Evolutionary conservation across 1,284 basidiomycete species (phyloP).

Genomic region (Sanghuangporus baumii): DNA sequence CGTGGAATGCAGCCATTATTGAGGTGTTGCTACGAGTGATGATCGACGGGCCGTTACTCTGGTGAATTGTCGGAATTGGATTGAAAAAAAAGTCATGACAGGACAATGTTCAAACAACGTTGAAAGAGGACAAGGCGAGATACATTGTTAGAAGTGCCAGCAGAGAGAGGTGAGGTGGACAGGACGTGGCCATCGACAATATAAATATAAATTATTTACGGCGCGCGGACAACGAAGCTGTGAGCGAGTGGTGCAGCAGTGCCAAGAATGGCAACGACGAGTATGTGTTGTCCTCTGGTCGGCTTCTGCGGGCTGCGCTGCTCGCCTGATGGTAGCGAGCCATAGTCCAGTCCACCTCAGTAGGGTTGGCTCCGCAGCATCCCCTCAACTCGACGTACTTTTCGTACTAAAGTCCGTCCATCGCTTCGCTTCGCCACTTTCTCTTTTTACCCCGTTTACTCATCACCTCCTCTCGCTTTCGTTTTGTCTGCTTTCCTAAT

Average conservation of each 20-base stretch:
- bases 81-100: neutral
- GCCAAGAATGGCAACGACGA: neutral
- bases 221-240: neutral
- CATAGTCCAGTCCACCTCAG: neutral
- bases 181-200: neutral
- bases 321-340: conserved; percentile 5
- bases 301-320: neutral
- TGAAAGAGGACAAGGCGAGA: neutral
- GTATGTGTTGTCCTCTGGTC: neutral
- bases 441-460: neutral
- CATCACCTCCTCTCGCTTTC: conserved; percentile 20
- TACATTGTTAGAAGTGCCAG: neutral
- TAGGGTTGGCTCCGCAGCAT: conserved; percentile 3
- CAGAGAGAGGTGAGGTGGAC: conserved; percentile 2
- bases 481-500: conserved; percentile 17
- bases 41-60: neutral
- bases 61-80: neutral
- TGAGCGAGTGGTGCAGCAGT: neutral
- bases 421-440: neutral
- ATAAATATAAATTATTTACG: neutral
- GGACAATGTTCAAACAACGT: neutral
- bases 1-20: neutral
- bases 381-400: neutral
- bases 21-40: conserved; percentile 1
- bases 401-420: conserved; percentile 1